Evolutionary conservation across 2,329 filamentous ascomycete species (phyloP), one percentile per base, ranked within the genome.

Genomic region (Fusarium fracticaudum): DNA sequence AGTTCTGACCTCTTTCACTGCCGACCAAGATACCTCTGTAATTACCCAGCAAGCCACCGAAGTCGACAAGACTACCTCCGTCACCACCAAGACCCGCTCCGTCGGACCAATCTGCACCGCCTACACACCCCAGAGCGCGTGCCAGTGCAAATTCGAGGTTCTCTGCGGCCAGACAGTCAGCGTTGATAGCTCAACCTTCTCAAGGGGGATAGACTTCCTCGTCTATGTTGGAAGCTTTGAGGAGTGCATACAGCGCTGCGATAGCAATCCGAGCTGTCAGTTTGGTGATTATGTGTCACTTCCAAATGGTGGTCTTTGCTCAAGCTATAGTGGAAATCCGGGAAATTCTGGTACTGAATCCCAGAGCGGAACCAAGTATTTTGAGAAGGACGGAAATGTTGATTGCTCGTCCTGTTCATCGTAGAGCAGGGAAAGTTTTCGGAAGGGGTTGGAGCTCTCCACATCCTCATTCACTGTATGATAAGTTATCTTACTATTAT

Each of bases 381-480:
- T 31, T 8, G 43, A 64, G 29, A 64, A 64, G 29, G 35, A 64
- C 8, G 54, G 61, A 11, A 64, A 64, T 29, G 35, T 58, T 4
- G 20, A 18, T 14, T 62, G 60, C 24, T 24, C 51, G 18, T 26
- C 31, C 15, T 62, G 60, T 10, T 14, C 60, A 1, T 3, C 6
- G 1, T 44, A 57, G 29, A 44, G 26, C 18, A 14, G 31, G 17
- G 3, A 33, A 9, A 2, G 1, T 3, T 13, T 12, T 14, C 20
- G 6, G 6, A 22, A 1, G 26, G 7, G 14, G 3, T 17, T 6
- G 14, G 3, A 31, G 10, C 4, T 31, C 1, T 12, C 11, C 8
- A 1, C 0, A 14, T 1, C 17, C 18, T 14, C 1, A 14, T 20
- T 14, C 0, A 45, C 22, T n/a, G 1, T 31, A 12, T 4, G 0